phyloP scores from a whole-genome alignment of 345 rosid species.

The Hevea brasiliensis region DNA sequence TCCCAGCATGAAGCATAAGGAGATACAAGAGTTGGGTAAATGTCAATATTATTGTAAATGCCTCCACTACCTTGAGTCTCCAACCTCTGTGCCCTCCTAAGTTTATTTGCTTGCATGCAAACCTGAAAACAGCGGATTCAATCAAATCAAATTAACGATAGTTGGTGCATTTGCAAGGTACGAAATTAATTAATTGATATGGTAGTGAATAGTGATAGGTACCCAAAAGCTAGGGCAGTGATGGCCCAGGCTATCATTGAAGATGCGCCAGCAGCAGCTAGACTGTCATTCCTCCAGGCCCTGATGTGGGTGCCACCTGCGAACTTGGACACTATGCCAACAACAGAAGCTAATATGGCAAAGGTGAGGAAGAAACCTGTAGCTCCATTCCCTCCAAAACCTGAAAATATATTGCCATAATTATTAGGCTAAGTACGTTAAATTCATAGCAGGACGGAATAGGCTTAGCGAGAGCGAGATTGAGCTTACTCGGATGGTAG shows the following conservation, averaged over 20 bases:
- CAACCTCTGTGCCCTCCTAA: constrained; percentile 88
- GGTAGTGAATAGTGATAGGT: background rate
- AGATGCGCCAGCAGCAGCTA: constrained; percentile 75
- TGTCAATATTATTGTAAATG: constrained; percentile 64
- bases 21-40: constrained; percentile 68
- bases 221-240: constrained; percentile 85
- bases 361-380: constrained; percentile 72
- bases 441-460: background rate
- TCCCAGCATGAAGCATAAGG: constrained; percentile 71
- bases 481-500: constrained; percentile 63
- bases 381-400: constrained; percentile 92
- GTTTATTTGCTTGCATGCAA: constrained; percentile 85
- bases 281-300: constrained; percentile 77
- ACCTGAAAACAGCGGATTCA: constrained; percentile 28
- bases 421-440: background rate
- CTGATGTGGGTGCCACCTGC: constrained; percentile 73
- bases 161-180: background rate
- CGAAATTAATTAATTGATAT: too few species aligned
- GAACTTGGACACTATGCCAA: constrained; percentile 69
- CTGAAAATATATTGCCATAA: constrained; percentile 22
- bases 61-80: constrained; percentile 71
- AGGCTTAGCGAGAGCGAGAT: background rate
- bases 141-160: background rate
- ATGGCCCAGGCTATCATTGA: constrained; percentile 73
- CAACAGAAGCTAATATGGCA: constrained; percentile 54